Evolutionary conservation across 2,329 filamentous ascomycete genomes (phyloP), one percentile per base, ranked within the genome.

Genomic region (Neofusicoccum umdonicola): DNA sequence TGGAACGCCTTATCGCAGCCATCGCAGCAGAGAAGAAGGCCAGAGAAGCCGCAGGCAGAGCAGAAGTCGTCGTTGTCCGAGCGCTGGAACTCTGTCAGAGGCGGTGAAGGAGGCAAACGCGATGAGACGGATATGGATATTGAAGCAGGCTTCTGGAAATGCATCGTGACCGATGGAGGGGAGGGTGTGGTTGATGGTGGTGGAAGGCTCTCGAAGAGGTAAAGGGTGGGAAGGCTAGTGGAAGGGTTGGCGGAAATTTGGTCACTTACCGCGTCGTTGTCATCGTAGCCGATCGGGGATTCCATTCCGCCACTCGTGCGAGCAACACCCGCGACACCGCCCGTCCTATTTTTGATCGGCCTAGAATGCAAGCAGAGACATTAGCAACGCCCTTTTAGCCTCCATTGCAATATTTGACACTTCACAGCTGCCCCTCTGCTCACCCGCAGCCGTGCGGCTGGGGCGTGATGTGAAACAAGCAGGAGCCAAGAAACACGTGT

Each of bases 21-120:
- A 80, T 98, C 95, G 78, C 95, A 99, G 79, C 93, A 97, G 69
- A 98, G 85, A 68, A 99, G 85, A 70, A 92, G 88, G 65, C 94
- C 94, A 69, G 87, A 90, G 68, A 90, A 90, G 72, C 89, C 87
- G 79, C 95, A 99, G 51, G 92, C 88, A 67, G 89, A 89, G 81
- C 94, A 99, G 73, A 90, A 90, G 76, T 98, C 94, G 76, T 95
- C 92, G 77, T 96, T 96, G 67, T 97, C 75, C 47, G 74, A 74
- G 50, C 72, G 77, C 67, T 77, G 74, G 54, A 74, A 71, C 67
- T 71, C 69, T 65, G 74, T 83, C 72, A 82, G 78, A 68, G 74
- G 71, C 27, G 63, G 65, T 41, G 76, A 77, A 51, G 72, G 58
- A 34, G 64, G 64, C 37, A 71, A 71, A 68, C 71, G 67, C 63